Evolutionary conservation across 1,284 basidiomycete species (phyloP), one percentile per base, ranked within the genome.

Genomic region (Tetrapyrgos nigripes): DNA sequence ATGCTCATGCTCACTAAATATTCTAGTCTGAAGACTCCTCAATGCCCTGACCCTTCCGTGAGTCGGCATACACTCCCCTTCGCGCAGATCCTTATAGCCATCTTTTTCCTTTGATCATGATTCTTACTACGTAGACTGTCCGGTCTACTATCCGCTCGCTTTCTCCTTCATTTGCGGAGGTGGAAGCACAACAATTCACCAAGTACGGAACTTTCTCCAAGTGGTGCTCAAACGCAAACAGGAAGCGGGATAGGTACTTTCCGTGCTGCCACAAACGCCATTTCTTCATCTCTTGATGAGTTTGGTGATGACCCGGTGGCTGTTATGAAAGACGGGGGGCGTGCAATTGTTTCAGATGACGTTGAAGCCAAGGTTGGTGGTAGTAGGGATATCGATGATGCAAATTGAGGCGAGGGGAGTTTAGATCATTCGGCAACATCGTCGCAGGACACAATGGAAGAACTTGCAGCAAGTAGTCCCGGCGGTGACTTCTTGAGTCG

Each of bases 41-140:
- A 73, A 71, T 59, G 70, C 73, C 6, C 61, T 69, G 40, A 68
- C 68, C 9, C 64, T 75, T 17, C 71, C 73, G 73, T 71, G 24
- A 62, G 69, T 64, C 19, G 29, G 31, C 23, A 46, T 37, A 3
- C 9, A 37, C 10, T 45, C 33, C 28, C 4, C n/a, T 14, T 24
- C 23, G 45, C 44, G n/a, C 37, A 26, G 31, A 31, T 31, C 3
- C 35, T 48, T 28, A n/a, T 23, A 29, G 24, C 9, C 26, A 3
- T 37, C 27, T 50, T 5, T 10, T 50, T 19, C 44, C 14, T 33
- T 33, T 33, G 14, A 33, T 14, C 31, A 33, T 33, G 8, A 8
- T 9, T 40, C 21, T 28, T 10, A 10, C 2, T 17, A 14, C 19
- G 1, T 61, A 73, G 71, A 3, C 51, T 76, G 23, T 79, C 79